phyloP scores from a whole-genome alignment of 2,329 filamentous ascomycete species.

The Verruconis gallopava region DNA sequence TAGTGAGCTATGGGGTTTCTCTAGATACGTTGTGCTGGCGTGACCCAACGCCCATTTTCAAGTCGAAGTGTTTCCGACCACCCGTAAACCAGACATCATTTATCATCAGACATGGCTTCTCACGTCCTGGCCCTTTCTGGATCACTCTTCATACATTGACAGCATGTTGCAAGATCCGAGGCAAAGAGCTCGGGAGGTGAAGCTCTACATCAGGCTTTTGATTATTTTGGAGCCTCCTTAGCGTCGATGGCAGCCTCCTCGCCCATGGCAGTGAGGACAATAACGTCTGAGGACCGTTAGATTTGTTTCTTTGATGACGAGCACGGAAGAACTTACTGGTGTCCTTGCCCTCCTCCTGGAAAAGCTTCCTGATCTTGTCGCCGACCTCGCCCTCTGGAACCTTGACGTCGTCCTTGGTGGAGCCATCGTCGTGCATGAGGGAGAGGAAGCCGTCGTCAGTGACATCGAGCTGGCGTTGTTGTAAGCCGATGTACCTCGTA shows the following conservation, averaged over 20 bases:
- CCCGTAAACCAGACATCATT: too few species aligned
- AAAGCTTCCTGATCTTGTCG: conserved; percentile 72
- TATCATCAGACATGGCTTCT: too few species aligned
- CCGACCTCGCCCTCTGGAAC: conserved; percentile 81
- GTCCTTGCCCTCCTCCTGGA: conserved; percentile 76
- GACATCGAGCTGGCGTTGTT: conserved; percentile 61
- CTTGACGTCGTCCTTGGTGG: conserved; percentile 90
- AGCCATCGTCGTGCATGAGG: conserved; percentile 77
- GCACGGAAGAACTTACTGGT: conserved; percentile 54
- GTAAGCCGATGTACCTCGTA: neutral
- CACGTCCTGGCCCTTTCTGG: too few species aligned
- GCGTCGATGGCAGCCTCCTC: conserved; percentile 85
- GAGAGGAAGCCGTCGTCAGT: conserved; percentile 89
- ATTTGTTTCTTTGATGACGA: neutral
- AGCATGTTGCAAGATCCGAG: too few species aligned
- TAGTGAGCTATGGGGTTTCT: too few species aligned
- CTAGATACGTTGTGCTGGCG: too few species aligned
- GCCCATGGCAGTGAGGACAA: conserved; percentile 90
- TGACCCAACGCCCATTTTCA: too few species aligned
- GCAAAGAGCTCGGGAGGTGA: too few species aligned
- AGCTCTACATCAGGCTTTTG: too few species aligned
- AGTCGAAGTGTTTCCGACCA: too few species aligned
- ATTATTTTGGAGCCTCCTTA: conserved; percentile 67
- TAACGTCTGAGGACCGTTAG: conserved; percentile 51
- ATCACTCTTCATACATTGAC: too few species aligned